These are phyloP conservation scores for Pilaira anomala DNA, from an alignment of 192 early-diverging fungal genomes.

Conservation along the genomic window DNA sequence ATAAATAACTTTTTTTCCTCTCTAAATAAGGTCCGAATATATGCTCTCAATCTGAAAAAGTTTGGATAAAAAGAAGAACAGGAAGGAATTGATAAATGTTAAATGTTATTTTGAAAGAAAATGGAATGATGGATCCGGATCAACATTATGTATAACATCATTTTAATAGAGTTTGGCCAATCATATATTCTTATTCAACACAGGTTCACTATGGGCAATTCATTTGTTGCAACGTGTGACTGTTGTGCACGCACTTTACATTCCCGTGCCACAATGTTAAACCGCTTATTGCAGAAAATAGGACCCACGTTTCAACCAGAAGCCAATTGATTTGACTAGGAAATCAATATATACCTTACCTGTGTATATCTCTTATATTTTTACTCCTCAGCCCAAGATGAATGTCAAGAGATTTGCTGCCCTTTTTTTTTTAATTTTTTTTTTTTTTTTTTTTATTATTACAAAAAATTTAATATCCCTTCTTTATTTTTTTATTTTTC, in stretches of 20 bases:
- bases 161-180: not conserved
- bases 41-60: too few relatives aligned
- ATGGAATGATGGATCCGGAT: too few relatives aligned
- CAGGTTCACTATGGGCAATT: not conserved
- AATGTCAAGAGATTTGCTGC: not conserved
- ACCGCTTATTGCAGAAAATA: slow-evolving; percentile 6
- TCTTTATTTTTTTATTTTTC: not conserved
- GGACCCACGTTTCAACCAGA: slow-evolving; percentile 15
- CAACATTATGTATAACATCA: too few relatives aligned
- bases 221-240: too few relatives aligned
- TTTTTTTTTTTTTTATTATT: not conserved
- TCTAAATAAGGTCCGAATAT: too few relatives aligned
- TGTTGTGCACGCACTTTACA: not conserved
- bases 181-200: not conserved
- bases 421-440: not conserved
- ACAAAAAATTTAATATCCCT: not conserved
- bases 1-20: too few relatives aligned
- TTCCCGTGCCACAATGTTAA: not conserved
- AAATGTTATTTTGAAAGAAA: too few relatives aligned
- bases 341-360: not conserved
- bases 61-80: too few relatives aligned
- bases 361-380: not conserved
- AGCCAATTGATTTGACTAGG: slow-evolving; percentile 22
- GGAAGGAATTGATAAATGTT: too few relatives aligned
- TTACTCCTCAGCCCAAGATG: slow-evolving; percentile 3